Conservation (phyloP, 108 stramenopile species). For the Craspedostauros australis region DNA sequence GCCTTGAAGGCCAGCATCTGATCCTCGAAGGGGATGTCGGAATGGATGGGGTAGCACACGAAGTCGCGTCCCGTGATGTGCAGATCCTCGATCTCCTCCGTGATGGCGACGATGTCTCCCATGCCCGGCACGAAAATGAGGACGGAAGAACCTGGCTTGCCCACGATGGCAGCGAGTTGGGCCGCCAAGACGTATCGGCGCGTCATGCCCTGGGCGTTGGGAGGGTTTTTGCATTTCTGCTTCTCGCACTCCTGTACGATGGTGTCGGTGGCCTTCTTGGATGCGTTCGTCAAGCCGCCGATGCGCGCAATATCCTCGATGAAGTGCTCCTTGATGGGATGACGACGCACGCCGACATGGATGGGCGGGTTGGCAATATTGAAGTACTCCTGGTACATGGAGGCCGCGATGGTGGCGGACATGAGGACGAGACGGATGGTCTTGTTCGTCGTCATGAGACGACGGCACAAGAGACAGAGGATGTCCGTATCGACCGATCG, state of each 20-base stretch:
- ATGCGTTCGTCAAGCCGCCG: slow-evolving; percentile 35
- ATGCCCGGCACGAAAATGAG: slow-evolving; percentile 97
- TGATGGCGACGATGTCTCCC: slow-evolving; percentile 84
- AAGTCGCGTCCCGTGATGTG: slow-evolving; percentile 33
- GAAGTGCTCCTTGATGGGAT: slow-evolving; percentile 74
- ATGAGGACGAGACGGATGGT: slow-evolving; percentile 83
- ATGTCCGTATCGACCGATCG: slow-evolving; percentile 83
- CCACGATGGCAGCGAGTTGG: slow-evolving; percentile 45
- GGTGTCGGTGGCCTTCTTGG: slow-evolving; percentile 23
- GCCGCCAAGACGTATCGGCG: slow-evolving; percentile 40
- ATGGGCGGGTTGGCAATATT: slow-evolving; percentile 51
- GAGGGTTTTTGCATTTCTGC: slow-evolving; percentile 40
- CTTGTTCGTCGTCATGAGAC: slow-evolving; percentile 61
- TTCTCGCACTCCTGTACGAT: slow-evolving; percentile 44
- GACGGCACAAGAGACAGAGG: slow-evolving; percentile 76
- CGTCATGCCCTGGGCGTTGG: slow-evolving; percentile 30
- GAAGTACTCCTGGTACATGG: slow-evolving; percentile 82
- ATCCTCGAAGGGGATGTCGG: slow-evolving; percentile 86
- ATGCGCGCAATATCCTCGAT: slow-evolving; percentile 55
- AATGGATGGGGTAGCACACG: slow-evolving; percentile 86
- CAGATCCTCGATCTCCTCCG: slow-evolving; percentile 66
- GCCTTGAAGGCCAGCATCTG: slow-evolving; percentile 83
- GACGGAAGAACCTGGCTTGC: slow-evolving; percentile 64
- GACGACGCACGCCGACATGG: slow-evolving; percentile 70
- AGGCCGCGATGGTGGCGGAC: slow-evolving; percentile 86